A percentile compares a stretch with the other conserved stretches of the same genome.
Evolutionary conservation across 768 basidiomycete genomes (phyloP).

Genomic region (Tubosaeta sp.): DNA sequence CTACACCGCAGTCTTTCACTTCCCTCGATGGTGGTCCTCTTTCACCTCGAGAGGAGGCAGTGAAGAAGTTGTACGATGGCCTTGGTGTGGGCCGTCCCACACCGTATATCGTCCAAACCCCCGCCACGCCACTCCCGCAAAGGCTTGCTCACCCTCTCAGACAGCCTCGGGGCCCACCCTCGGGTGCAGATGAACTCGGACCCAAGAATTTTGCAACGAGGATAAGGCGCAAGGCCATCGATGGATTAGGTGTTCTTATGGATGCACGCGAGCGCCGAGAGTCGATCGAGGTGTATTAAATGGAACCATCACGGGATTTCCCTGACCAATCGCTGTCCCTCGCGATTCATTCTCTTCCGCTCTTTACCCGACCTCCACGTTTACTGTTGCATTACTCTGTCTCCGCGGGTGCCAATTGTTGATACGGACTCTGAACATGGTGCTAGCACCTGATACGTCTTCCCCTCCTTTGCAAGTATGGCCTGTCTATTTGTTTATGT

Average conservation of each 20-base stretch:
- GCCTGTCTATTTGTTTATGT: slow-evolving; percentile 19
- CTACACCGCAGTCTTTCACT: slow-evolving; percentile 68
- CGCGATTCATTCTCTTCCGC: slow-evolving; percentile 12
- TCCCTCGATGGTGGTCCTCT: slow-evolving; percentile 52
- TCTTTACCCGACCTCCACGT: slow-evolving; percentile 15
- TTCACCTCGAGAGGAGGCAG: slow-evolving; percentile 81
- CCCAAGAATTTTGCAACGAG: slow-evolving; percentile 87
- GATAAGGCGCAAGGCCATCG: slow-evolving; percentile 80
- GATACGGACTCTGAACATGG: slow-evolving; percentile 20
- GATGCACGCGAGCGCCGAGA: slow-evolving; percentile 79
- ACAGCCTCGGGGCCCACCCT: slow-evolving; percentile 86
- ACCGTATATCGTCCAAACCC: slow-evolving; percentile 29
- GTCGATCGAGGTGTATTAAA: slow-evolving; percentile 65
- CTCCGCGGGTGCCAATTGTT: slow-evolving; percentile 8
- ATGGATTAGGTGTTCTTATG: slow-evolving; percentile 74
- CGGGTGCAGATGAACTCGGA: slow-evolving; percentile 79
- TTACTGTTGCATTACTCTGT: slow-evolving; percentile 11
- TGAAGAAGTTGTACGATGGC: slow-evolving; percentile 86
- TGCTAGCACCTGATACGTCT: slow-evolving; percentile 23
- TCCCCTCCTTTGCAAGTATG: slow-evolving; percentile 26
- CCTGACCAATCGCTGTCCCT: slow-evolving; percentile 8
- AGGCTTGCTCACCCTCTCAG: slow-evolving; percentile 69
- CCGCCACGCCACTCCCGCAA: slow-evolving; percentile 33
- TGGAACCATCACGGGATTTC: slow-evolving; percentile 5
- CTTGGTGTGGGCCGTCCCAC: slow-evolving; percentile 76